A percentile compares a stretch with the other conserved stretches of the same genome.
These are phyloP conservation scores for Aureobasidium sp. DNA, from an alignment of 2,329 filamentous ascomycete species.

Conservation along the genomic window DNA sequence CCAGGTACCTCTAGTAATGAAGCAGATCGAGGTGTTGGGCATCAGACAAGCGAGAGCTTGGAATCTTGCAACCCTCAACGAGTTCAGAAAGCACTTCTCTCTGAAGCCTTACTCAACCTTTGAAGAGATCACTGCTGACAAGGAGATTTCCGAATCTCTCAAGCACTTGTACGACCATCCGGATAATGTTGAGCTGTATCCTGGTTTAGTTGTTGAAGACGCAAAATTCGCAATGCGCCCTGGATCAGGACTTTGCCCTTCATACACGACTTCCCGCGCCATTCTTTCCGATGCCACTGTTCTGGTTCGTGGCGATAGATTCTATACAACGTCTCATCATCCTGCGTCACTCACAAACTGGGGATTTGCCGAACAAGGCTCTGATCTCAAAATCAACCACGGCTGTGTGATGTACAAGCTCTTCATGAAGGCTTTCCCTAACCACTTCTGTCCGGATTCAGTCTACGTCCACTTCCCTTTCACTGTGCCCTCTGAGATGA, in stretches of 20 bases:
- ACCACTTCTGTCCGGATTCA: constrained; percentile 40
- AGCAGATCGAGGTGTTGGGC: constrained; percentile 53
- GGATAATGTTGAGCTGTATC: constrained; percentile 62
- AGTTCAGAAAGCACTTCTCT: constrained; percentile 56
- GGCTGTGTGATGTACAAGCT: constrained; percentile 46
- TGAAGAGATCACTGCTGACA: constrained; percentile 50
- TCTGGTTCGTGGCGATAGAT: constrained; percentile 51
- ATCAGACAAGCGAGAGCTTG: constrained; percentile 55
- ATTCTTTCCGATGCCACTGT: constrained; percentile 53
- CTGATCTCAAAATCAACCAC: constrained; percentile 37
- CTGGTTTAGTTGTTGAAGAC: constrained; percentile 56
- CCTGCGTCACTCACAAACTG: constrained; percentile 31
- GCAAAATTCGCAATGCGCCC: constrained; percentile 44
- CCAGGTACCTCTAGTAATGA: constrained; percentile 51
- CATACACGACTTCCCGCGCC: constrained; percentile 47
- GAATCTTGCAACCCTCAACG: constrained; percentile 55
- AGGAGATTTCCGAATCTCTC: constrained; percentile 47
- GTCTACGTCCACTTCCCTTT: constrained; percentile 44
- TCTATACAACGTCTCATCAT: constrained; percentile 43
- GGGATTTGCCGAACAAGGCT: constrained; percentile 41
- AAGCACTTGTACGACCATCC: constrained; percentile 54
- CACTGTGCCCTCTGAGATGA: constrained; percentile 40
- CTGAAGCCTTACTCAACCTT: constrained; percentile 50
- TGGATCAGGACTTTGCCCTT: constrained; percentile 45
- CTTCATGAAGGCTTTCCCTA: constrained; percentile 43